Base-by-base conservation (phyloP, 2,329 filamentous ascomycete species). In the Venturia nashicola region DNA sequence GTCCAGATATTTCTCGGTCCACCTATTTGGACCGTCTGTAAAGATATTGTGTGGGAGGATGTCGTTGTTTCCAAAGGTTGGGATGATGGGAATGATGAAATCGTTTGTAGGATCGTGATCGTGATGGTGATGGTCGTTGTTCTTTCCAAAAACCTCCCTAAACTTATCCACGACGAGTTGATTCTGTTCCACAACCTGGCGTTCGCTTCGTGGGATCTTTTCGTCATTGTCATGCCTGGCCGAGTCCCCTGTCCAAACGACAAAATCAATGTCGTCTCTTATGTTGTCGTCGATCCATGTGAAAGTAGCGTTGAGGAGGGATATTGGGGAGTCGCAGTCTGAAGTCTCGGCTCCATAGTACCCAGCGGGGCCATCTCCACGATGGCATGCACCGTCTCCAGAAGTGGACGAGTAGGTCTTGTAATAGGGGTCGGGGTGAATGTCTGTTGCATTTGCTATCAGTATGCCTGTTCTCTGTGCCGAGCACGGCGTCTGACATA, bases 21-120 rank as follows among this genome's bases (percentile, higher is more conserved):
- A 96, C 67, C 83, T 83, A 71, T 97, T 97, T 18, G 94, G 94
- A 0, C 93, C 94, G 0, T 84, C 81, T 51, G 85, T 79, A 73
- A 99, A 86, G 71, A 97, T 95, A 71, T 99, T 99, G 77, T 99
- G 94, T 1, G 94, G 94, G 66, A 97, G 84, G 65, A 99, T 92
- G 71, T 99, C 94, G 75, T 99, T 99, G 78, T 99, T 99, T 66
- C 94, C 94, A 69, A 97, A 87, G 0, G 87, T 97, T 0, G 94
- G 92, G 23, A 99, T 81, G 39, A 97, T 84, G 4, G 94, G 93
- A 4, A 97, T 82, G 14, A 81, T 75, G 65, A 91, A 82, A 65
- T 84, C 83, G 63, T 83, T 78, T 42, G 79, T 78, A n/a, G 79
- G 79, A 65, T 78, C 71, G 66, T 77, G 72, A 44, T 75, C 73